phyloP scores from a whole-genome alignment of 1,284 basidiomycete genomes.

The Peniophora sp. region DNA sequence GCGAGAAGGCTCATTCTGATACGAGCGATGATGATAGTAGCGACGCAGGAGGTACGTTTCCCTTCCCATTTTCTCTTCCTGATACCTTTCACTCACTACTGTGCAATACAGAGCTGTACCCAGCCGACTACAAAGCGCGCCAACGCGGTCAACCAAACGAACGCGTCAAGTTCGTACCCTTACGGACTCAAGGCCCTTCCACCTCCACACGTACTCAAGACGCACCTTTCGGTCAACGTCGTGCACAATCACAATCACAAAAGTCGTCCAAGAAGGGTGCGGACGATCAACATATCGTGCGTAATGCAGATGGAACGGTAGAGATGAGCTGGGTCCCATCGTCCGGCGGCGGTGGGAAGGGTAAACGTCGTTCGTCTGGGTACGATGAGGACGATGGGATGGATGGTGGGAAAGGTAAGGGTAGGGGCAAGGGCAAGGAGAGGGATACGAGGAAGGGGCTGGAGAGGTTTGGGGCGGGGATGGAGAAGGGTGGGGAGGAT shows the following conservation, averaged over 20 bases:
- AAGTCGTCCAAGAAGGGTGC: neutral
- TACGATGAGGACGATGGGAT: slow-evolving; percentile 24
- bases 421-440: slow-evolving; percentile 28
- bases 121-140: slow-evolving; percentile 5
- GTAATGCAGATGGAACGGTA: slow-evolving; percentile 42
- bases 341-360: slow-evolving; percentile 11
- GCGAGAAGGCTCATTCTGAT: slow-evolving; percentile 18
- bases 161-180: slow-evolving; percentile 49
- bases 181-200: slow-evolving; percentile 37
- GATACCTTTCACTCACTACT: neutral
- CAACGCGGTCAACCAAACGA: slow-evolving; percentile 18
- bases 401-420: slow-evolving; percentile 21
- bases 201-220: slow-evolving; percentile 14
- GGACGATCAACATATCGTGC: slow-evolving; percentile 13
- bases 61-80: neutral
- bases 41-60: slow-evolving; percentile 41
- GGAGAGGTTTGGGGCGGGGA: slow-evolving; percentile 76
- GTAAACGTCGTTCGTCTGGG: slow-evolving; percentile 16
- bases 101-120: slow-evolving; percentile 1
- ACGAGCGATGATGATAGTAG: slow-evolving; percentile 38
- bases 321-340: slow-evolving; percentile 64
- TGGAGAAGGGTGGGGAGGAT: slow-evolving; percentile 69
- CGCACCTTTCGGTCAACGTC: slow-evolving; percentile 65
- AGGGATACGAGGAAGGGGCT: slow-evolving; percentile 51
- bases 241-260: slow-evolving; percentile 20